A percentile compares a stretch with the other conserved stretches of the same genome.
Evolutionary conservation across 202 grass and related monocot species (phyloP).

Genomic region (Setaria viridis): DNA sequence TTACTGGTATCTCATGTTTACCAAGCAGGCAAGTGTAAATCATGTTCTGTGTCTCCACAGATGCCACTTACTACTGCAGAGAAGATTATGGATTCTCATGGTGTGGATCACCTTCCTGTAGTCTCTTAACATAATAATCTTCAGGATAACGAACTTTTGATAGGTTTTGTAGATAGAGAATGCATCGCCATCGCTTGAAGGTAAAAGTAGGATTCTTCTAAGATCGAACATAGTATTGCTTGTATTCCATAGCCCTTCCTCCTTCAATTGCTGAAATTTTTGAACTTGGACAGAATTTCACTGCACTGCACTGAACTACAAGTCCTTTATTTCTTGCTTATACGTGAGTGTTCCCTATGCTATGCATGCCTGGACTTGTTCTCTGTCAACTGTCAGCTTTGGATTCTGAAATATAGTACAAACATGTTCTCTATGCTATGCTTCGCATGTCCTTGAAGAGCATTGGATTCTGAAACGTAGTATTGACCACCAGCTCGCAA

Average conservation of each 20-base stretch:
- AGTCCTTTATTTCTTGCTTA: too few species aligned
- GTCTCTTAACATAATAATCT: conserved; percentile 52
- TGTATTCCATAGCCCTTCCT: background rate
- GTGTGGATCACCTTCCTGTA: conserved; percentile 69
- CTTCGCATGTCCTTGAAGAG: too few species aligned
- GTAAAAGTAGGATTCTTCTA: conserved; percentile 46
- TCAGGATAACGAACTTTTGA: conserved; percentile 34
- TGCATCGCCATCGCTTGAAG: conserved; percentile 69
- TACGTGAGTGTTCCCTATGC: too few species aligned
- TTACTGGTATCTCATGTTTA: conserved; percentile 64
- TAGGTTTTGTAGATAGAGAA: conserved; percentile 81
- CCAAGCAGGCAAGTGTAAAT: conserved; percentile 55
- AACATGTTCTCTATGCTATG: too few species aligned
- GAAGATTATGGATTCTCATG: conserved; percentile 41
- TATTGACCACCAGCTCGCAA: too few species aligned
- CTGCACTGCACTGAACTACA: too few species aligned
- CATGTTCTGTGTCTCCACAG: conserved; percentile 57
- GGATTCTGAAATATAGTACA: too few species aligned
- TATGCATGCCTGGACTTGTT: too few species aligned
- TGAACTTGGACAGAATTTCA: too few species aligned
- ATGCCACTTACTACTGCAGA: conserved; percentile 60
- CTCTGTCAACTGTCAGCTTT: too few species aligned
- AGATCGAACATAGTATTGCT: background rate
- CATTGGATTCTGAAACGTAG: too few species aligned
- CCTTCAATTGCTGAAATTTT: too few species aligned